Percentiles rank a stretch among this genome's conserved stretches.
Conservation (phyloP, 345 rosid genomes). For the Eutrema heterophyllum region DNA sequence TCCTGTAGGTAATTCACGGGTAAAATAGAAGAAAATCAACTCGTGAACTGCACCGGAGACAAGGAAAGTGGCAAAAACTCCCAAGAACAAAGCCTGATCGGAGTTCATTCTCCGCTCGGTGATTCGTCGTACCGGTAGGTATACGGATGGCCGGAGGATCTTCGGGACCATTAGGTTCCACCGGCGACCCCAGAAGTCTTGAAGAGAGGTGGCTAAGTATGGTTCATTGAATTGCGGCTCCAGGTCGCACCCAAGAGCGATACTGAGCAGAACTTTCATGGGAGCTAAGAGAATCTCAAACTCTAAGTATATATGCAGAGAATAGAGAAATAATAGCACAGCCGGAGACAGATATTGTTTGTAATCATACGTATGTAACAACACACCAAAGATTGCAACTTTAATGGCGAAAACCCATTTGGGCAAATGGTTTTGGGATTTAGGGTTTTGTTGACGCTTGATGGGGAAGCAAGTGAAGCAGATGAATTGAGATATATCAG, state of each 20-base stretch:
- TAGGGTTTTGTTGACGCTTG: conserved; percentile 33
- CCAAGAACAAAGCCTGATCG: background rate
- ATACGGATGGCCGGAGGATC: conserved; percentile 46
- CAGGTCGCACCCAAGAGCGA: conserved; percentile 18
- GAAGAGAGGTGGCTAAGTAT: conserved; percentile 53
- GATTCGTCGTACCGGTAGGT: conserved; percentile 4
- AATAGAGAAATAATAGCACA: background rate
- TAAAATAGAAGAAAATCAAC: conserved; percentile 18
- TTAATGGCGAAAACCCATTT: conserved; percentile 28
- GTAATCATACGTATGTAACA: conserved; percentile 1
- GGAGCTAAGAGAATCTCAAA: conserved; percentile 28
- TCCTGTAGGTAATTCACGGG: conserved; percentile 29
- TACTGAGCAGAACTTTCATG: background rate
- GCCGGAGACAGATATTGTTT: background rate
- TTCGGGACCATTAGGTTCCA: conserved; percentile 60
- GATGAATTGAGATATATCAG: conserved; percentile 23
- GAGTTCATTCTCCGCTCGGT: background rate
- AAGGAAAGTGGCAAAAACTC: conserved; percentile 8
- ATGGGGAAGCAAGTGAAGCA: conserved; percentile 37
- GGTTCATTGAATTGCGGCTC: conserved; percentile 44
- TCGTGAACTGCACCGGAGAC: conserved; percentile 39
- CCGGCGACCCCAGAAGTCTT: conserved; percentile 72
- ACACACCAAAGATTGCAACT: conserved; percentile 11
- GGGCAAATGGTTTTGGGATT: background rate
- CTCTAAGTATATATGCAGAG: conserved; percentile 22